Percentiles rank a stretch among this genome's conserved stretches.
phyloP scores from a whole-genome alignment of 148 eudicot genomes.

The Selenicereus undatus region DNA sequence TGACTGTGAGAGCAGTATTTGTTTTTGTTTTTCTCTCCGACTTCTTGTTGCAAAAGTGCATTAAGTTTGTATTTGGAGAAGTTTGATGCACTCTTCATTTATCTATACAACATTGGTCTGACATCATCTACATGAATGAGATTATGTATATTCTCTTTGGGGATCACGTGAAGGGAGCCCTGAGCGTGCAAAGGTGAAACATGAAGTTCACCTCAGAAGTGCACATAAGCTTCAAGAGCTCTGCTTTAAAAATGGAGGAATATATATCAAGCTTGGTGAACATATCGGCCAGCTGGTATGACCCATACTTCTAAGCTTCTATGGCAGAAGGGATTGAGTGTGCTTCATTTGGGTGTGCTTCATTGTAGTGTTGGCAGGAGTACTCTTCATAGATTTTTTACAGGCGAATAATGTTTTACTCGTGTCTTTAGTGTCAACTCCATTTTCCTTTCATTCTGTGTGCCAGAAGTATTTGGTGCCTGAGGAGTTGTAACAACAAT shows the following conservation, averaged over 20 bases:
- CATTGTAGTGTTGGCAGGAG: neutral
- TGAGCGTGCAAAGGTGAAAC: slow-evolving; percentile 63
- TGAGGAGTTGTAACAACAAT: slow-evolving; percentile 67
- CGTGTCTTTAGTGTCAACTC: slow-evolving; percentile 11
- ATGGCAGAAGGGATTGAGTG: slow-evolving; percentile 1
- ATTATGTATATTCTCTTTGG: slow-evolving; percentile 84
- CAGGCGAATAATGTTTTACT: neutral
- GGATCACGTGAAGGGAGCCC: slow-evolving; percentile 80
- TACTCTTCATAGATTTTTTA: neutral
- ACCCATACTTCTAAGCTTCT: slow-evolving; percentile 1
- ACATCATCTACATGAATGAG: slow-evolving; percentile 34
- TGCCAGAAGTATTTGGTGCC: slow-evolving; percentile 85
- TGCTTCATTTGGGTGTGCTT: slow-evolving; percentile 7
- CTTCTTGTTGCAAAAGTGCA: neutral
- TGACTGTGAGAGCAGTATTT: neutral
- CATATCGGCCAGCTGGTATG: slow-evolving; percentile 92
- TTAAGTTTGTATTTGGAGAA: neutral
- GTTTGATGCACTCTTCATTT: neutral
- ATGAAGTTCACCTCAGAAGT: slow-evolving; percentile 76
- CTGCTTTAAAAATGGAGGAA: slow-evolving; percentile 93
- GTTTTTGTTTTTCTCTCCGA: neutral
- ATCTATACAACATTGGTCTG: slow-evolving; percentile 7
- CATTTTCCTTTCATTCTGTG: slow-evolving; percentile 23
- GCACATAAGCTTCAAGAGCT: slow-evolving; percentile 83
- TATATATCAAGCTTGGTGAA: slow-evolving; percentile 96